A percentile compares a stretch with the other conserved stretches of the same genome.
Evolutionary conservation across 495 filamentous ascomycete species (phyloP).

Genomic region (Annulohypoxylon stygium): DNA sequence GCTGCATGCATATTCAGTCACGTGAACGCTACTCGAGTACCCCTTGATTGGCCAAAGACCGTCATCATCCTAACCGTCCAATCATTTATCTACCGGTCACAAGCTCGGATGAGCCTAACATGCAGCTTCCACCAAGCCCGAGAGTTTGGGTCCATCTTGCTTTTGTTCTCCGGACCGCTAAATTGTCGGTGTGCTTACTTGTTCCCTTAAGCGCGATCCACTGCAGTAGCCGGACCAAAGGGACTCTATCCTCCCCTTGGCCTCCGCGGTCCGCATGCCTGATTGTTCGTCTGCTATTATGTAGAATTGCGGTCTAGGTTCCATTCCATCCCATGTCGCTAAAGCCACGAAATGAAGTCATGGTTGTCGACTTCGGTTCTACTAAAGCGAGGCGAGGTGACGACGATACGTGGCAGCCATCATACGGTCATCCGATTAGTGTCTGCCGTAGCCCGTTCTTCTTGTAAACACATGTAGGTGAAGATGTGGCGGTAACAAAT

Average conservation of each 20-base stretch:
- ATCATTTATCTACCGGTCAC: slow-evolving; percentile 19
- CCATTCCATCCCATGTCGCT: slow-evolving; percentile 9
- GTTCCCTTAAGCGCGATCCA: slow-evolving; percentile 33
- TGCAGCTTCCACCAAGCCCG: slow-evolving; percentile 38
- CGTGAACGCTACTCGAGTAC: slow-evolving; percentile 40
- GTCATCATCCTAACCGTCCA: slow-evolving; percentile 15
- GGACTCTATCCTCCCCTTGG: slow-evolving; percentile 38
- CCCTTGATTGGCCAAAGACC: slow-evolving; percentile 40
- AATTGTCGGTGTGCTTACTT: slow-evolving; percentile 47
- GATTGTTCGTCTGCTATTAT: slow-evolving; percentile 32
- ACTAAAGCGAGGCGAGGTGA: slow-evolving; percentile 23
- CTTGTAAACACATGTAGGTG: slow-evolving; percentile 4
- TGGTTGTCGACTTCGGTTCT: slow-evolving; percentile 18
- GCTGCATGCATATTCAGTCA: slow-evolving; percentile 55
- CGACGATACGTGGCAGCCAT: slow-evolving; percentile 42
- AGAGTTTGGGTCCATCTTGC: slow-evolving; percentile 43
- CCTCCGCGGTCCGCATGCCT: slow-evolving; percentile 40
- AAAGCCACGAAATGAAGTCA: slow-evolving; percentile 21
- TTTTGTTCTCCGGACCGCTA: slow-evolving; percentile 24
- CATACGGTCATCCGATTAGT: slow-evolving; percentile 43
- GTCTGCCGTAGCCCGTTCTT: slow-evolving; percentile 23
- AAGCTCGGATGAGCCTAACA: slow-evolving; percentile 12
- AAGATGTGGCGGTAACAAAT: background rate
- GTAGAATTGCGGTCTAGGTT: slow-evolving; percentile 45
- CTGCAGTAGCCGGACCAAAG: slow-evolving; percentile 35